phyloP scores from a whole-genome alignment of 495 filamentous ascomycete species.

The Podospora pseudocomata region DNA sequence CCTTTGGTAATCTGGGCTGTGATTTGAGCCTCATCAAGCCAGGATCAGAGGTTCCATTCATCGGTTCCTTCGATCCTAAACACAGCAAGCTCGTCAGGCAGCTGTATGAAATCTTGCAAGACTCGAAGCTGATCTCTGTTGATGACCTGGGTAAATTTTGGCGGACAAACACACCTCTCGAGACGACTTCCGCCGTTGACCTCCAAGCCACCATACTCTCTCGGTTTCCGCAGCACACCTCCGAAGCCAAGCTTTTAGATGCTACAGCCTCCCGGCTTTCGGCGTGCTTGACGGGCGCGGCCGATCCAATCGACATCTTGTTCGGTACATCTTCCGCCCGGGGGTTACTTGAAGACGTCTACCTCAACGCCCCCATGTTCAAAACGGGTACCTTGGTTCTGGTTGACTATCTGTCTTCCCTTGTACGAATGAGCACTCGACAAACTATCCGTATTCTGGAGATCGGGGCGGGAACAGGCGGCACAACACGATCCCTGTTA shows the following conservation, averaged over 20 bases:
- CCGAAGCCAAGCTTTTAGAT: slow-evolving; percentile 9
- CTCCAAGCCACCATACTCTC: background rate
- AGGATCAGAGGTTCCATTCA: slow-evolving; percentile 23
- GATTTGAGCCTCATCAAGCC: slow-evolving; percentile 17
- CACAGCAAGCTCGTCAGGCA: slow-evolving; percentile 32
- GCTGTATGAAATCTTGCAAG: slow-evolving; percentile 33
- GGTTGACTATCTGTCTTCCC: background rate
- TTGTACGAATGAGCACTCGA: background rate
- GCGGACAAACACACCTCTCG: background rate
- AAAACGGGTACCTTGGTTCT: background rate
- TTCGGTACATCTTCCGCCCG: slow-evolving; percentile 9
- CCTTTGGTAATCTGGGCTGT: slow-evolving; percentile 37
- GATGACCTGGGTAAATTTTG: background rate
- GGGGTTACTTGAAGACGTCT: slow-evolving; percentile 13
- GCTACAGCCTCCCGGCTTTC: slow-evolving; percentile 17
- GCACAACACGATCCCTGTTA: slow-evolving; percentile 33
- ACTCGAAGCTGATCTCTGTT: slow-evolving; percentile 6
- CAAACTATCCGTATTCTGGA: slow-evolving; percentile 36
- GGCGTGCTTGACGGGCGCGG: slow-evolving; percentile 15
- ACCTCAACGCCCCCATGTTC: slow-evolving; percentile 17
- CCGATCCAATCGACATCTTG: slow-evolving; percentile 15
- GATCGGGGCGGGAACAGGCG: slow-evolving; percentile 52
- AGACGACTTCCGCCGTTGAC: background rate
- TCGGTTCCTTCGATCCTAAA: slow-evolving; percentile 18
- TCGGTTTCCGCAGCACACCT: slow-evolving; percentile 6